Evolutionary conservation across 352 stramenopile species (phyloP).

Genomic region (Phytophthora hibernalis): DNA sequence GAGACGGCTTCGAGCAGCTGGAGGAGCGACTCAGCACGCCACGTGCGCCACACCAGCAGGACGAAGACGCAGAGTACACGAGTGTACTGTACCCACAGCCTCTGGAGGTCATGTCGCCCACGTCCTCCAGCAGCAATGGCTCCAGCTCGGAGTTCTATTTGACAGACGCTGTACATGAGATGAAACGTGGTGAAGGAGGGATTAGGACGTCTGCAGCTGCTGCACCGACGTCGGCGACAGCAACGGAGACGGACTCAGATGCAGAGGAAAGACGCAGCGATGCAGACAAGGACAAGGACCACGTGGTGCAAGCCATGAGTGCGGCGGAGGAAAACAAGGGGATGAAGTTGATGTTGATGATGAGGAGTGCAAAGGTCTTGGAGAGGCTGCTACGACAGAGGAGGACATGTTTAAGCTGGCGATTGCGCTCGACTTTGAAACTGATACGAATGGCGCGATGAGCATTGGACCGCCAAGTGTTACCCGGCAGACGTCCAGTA

Average conservation of each 20-base stretch:
- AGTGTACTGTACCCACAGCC: slow-evolving; percentile 37
- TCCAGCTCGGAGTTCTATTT: slow-evolving; percentile 43
- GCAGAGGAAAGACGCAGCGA: slow-evolving; percentile 29
- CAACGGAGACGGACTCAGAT: slow-evolving; percentile 46
- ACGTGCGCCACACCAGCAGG: slow-evolving; percentile 6
- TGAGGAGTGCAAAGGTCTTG: slow-evolving; percentile 40
- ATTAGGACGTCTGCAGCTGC: slow-evolving; percentile 1
- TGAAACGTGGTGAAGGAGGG: slow-evolving; percentile 5
- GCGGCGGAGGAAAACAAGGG: slow-evolving; percentile 28
- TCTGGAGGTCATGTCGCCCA: slow-evolving; percentile 53
- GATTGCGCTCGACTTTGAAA: slow-evolving; percentile 74
- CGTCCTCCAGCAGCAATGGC: slow-evolving; percentile 66
- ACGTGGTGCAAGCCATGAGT: slow-evolving; percentile 1
- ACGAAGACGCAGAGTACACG: slow-evolving; percentile 40
- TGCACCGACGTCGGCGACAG: slow-evolving; percentile 32
- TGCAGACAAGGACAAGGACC: slow-evolving; percentile 32
- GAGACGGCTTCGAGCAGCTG: slow-evolving; percentile 25
- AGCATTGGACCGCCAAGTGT: slow-evolving; percentile 48
- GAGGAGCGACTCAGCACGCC: slow-evolving; percentile 26
- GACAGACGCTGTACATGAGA: background rate
- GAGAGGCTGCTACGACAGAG: slow-evolving; percentile 19
- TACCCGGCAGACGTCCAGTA: slow-evolving; percentile 85
- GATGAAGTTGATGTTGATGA: slow-evolving; percentile 19
- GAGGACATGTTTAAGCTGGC: slow-evolving; percentile 58
- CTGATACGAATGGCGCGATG: slow-evolving; percentile 48